Conservation (phyloP, 176 grass and related monocot species). For the Carex scoparia region DNA sequence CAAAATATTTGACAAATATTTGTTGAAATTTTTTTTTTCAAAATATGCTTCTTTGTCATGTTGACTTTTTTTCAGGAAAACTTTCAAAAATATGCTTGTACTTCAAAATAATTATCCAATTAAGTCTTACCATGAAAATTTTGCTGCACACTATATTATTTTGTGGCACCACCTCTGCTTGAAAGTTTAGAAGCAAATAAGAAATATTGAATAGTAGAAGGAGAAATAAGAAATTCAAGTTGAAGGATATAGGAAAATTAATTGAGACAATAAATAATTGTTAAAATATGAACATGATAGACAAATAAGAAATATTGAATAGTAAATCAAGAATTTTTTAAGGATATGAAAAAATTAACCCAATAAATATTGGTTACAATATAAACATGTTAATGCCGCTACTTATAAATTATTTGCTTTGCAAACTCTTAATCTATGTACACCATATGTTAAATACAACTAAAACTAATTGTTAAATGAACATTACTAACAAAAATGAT, state of each 20-base stretch:
- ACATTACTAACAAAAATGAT: neutral
- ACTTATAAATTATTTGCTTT: neutral
- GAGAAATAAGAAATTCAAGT: neutral
- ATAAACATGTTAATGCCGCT: neutral
- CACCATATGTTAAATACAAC: neutral
- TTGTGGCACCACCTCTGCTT: too few relatives aligned
- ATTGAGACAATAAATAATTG: neutral
- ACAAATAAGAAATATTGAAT: neutral
- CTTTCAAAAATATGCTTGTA: too few relatives aligned
- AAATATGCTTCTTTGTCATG: too few relatives aligned
- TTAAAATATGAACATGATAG: neutral
- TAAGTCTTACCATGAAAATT: too few relatives aligned
- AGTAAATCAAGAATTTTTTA: neutral
- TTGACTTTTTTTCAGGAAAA: too few relatives aligned
- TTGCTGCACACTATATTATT: too few relatives aligned
- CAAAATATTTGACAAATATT: too few relatives aligned
- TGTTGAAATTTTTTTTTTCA: too few relatives aligned
- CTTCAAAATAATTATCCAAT: too few relatives aligned
- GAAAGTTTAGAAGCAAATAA: neutral
- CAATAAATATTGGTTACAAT: neutral
- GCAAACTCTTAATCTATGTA: neutral
- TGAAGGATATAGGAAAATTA: neutral
- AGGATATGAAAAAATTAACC: neutral
- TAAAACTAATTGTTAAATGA: neutral
- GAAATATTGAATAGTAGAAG: neutral